A percentile compares a stretch with the other conserved stretches of the same genome.
Conservation (phyloP, 768 basidiomycete species). For the Hericium erinaceus region DNA sequence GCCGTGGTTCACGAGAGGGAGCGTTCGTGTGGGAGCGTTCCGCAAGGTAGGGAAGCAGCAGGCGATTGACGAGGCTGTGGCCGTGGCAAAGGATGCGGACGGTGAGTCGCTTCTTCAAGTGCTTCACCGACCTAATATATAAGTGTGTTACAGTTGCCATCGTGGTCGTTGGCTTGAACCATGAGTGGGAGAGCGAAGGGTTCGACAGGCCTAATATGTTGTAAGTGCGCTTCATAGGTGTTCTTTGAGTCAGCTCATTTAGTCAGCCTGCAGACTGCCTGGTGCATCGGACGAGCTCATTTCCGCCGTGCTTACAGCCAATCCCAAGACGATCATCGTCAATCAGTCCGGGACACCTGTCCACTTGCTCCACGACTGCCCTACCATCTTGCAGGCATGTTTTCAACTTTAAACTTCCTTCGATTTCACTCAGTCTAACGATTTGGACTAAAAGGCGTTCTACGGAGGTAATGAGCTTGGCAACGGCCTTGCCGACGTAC, state of each 20-base stretch:
- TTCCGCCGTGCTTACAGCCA: conserved; percentile 35
- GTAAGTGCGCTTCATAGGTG: conserved; percentile 17
- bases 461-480: conserved; percentile 49
- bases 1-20: conserved; percentile 19
- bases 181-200: conserved; percentile 55
- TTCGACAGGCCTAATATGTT: conserved; percentile 42
- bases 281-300: conserved; percentile 45
- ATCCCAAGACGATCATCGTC: conserved; percentile 46
- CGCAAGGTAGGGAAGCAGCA: conserved; percentile 23
- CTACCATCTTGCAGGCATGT: conserved; percentile 31
- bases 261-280: conserved; percentile 30
- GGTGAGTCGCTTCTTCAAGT: conserved; percentile 17
- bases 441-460: conserved; percentile 28
- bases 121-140: neutral
- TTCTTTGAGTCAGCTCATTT: neutral
- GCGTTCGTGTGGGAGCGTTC: conserved; percentile 13
- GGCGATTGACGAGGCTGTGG: conserved; percentile 24
- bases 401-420: conserved; percentile 6
- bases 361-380: conserved; percentile 36
- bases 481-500: conserved; percentile 46
- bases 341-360: conserved; percentile 49
- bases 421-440: neutral
- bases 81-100: conserved; percentile 31
- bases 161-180: conserved; percentile 45
- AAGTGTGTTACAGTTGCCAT: conserved; percentile 26